A percentile compares a stretch with the other conserved stretches of the same genome.
Evolutionary conservation across 2,329 filamentous ascomycete genomes (phyloP).

Genomic region (Xenosphaeropsis pyriputrescens): DNA sequence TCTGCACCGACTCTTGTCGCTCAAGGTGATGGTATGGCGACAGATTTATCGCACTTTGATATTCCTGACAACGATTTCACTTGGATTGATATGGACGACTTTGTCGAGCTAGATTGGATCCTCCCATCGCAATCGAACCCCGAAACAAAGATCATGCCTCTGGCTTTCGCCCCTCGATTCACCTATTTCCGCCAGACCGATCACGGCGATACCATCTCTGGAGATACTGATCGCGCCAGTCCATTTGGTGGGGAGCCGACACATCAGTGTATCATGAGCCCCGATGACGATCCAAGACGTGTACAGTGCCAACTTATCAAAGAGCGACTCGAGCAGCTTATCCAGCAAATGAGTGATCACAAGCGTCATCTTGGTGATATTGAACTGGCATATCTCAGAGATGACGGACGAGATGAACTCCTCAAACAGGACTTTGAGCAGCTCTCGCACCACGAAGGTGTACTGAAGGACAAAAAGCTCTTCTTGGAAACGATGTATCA

Average conservation of each 20-base stretch:
- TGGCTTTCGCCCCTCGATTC: conserved; percentile 85
- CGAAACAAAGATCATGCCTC: conserved; percentile 83
- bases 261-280: conserved; percentile 90
- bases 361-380: conserved; percentile 58
- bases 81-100: conserved; percentile 99
- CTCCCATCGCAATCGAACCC: conserved; percentile 80
- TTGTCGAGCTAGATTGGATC: conserved; percentile 96
- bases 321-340: conserved; percentile 63
- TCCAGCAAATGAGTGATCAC: conserved; percentile 65
- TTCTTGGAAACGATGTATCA: conserved; percentile 41
- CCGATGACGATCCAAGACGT: conserved; percentile 72
- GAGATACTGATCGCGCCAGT: conserved; percentile 72
- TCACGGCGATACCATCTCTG: conserved; percentile 63
- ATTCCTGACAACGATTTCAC: conserved; percentile 92
- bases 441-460: conserved; percentile 35
- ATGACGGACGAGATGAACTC: conserved; percentile 31
- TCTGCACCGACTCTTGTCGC: conserved; percentile 32
- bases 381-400: conserved; percentile 48
- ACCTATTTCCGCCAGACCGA: conserved; percentile 97
- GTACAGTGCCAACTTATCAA: conserved; percentile 81
- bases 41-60: conserved; percentile 74
- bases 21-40: conserved; percentile 39
- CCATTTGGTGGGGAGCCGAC: conserved; percentile 88
- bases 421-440: conserved; percentile 45
- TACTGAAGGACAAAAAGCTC: conserved; percentile 40